Conservation (phyloP, 148 eudicot genomes). For the Arctostaphylos glauca region DNA sequence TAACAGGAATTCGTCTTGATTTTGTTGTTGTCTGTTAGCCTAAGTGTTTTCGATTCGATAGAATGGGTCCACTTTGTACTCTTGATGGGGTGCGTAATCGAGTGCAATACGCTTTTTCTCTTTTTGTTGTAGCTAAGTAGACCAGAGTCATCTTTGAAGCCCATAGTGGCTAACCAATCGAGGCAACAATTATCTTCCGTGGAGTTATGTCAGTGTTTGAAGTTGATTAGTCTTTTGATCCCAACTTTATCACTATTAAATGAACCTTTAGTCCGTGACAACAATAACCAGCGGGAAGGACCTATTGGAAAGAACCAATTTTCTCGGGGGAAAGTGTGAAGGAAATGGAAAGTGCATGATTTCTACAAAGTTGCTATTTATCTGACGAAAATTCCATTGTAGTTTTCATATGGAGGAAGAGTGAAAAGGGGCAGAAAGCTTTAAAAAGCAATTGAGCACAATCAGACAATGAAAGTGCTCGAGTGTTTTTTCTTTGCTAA, state of each 20-base stretch:
- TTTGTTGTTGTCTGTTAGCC: background rate
- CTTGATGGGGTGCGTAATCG: background rate
- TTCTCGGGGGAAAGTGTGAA: background rate
- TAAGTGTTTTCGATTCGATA: background rate
- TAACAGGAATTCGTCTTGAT: background rate
- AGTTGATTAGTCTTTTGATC: background rate
- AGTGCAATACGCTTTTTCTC: background rate
- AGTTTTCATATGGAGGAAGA: background rate
- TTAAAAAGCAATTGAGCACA: background rate
- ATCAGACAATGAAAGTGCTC: background rate
- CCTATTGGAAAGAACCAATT: background rate
- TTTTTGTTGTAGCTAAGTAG: background rate
- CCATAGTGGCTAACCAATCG: background rate
- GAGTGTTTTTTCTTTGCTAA: background rate
- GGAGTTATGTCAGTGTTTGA: too few species aligned
- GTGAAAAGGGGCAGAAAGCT: background rate
- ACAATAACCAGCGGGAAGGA: background rate
- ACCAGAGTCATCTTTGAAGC: background rate
- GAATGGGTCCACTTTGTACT: background rate
- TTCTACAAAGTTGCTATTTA: background rate
- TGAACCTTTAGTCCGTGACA: background rate
- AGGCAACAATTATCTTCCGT: background rate
- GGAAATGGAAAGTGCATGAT: background rate
- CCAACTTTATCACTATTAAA: background rate
- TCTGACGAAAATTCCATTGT: too few species aligned